Percentiles rank a stretch among this genome's conserved stretches.
Conservation (phyloP, 192 early-diverging fungal species). For the Coemansia sp. region DNA sequence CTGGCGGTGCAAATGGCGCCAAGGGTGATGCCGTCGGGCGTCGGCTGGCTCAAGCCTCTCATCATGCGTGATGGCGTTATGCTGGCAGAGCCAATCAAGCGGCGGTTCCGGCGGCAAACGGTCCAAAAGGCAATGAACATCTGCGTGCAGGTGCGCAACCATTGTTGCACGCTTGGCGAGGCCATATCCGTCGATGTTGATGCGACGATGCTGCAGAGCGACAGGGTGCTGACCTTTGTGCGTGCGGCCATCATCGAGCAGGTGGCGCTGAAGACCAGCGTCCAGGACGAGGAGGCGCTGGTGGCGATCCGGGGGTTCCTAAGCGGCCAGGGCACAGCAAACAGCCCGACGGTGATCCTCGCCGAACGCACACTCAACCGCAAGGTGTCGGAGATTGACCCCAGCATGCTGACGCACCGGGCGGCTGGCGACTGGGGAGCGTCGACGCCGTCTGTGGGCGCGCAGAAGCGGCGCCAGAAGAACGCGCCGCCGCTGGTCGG, state of each 20-base stretch:
- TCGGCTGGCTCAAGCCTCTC: conserved; percentile 57
- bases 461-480: background rate
- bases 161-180: conserved; percentile 56
- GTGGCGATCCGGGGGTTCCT: conserved; percentile 37
- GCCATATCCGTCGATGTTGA: conserved; percentile 50
- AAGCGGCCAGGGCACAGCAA: conserved; percentile 7
- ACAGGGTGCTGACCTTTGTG: conserved; percentile 54
- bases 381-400: conserved; percentile 50
- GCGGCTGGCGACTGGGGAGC: conserved; percentile 32
- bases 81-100: conserved; percentile 33
- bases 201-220: conserved; percentile 52
- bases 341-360: conserved; percentile 36
- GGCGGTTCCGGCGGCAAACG: conserved; percentile 38
- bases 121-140: conserved; percentile 55
- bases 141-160: conserved; percentile 54
- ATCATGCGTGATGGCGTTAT: conserved; percentile 55
- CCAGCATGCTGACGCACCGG: conserved; percentile 15
- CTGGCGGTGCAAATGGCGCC: conserved; percentile 45
- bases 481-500: conserved; percentile 21
- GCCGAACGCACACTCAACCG: conserved; percentile 57
- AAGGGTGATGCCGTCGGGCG: conserved; percentile 45
- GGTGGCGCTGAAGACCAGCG: conserved; percentile 47
- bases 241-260: conserved; percentile 53
- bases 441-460: background rate
- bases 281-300: conserved; percentile 29